A percentile compares a stretch with the other conserved stretches of the same genome.
phyloP scores from a whole-genome alignment of 2,329 filamentous ascomycete species.

The Talaromyces islandicus region DNA sequence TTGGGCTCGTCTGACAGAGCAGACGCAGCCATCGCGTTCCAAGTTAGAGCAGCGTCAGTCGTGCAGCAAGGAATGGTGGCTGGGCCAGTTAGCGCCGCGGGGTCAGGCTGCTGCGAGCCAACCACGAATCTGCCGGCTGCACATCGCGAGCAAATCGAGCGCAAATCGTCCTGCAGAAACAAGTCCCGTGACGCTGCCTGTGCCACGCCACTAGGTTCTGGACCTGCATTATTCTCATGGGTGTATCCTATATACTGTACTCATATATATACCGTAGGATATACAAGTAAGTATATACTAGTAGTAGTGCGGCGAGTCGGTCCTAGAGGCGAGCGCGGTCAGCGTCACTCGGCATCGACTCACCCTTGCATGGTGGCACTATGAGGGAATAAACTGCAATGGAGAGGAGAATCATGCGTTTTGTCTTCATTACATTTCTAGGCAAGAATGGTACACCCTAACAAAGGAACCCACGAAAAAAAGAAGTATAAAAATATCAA shows the following conservation, averaged over 20 bases:
- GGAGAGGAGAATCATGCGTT: conserved; percentile 11
- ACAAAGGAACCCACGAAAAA: conserved; percentile 19
- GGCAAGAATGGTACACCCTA: conserved; percentile 3
- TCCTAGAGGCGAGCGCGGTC: too few relatives aligned
- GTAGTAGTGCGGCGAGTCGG: too few relatives aligned
- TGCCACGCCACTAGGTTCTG: background rate
- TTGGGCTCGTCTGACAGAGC: background rate
- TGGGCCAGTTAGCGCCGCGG: conserved; percentile 14
- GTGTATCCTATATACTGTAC: too few relatives aligned
- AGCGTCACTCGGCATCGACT: background rate
- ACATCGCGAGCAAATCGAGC: background rate
- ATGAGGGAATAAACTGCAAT: background rate
- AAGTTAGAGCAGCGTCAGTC: background rate
- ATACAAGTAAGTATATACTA: too few relatives aligned
- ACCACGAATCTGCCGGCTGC: background rate
- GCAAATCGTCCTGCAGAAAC: background rate
- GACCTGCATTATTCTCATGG: background rate
- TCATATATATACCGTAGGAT: too few relatives aligned
- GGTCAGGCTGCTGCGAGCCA: conserved; percentile 8
- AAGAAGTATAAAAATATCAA: conserved; percentile 13
- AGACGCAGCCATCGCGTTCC: background rate
- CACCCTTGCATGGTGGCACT: background rate
- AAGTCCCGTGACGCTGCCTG: background rate
- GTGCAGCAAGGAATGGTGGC: conserved; percentile 7
- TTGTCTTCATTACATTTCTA: conserved; percentile 10